Base-by-base conservation (phyloP, 768 basidiomycete genomes). In the Hirschioporus abietinus region DNA sequence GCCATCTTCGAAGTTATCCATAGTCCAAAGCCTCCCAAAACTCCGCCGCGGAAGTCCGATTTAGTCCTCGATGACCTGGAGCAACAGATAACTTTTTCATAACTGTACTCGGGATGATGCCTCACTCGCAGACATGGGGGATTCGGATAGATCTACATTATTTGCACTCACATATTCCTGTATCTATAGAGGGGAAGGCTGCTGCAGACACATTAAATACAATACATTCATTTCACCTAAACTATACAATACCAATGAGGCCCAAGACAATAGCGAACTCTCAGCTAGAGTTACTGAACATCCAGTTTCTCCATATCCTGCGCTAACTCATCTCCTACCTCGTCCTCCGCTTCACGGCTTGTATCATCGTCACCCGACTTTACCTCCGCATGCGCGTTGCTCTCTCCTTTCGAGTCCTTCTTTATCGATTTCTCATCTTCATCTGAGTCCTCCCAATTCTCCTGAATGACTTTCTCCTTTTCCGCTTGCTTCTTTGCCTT, bases 401-500 rank as follows among this genome's bases (percentile, higher is more conserved):
- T 10, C 42, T 52, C 42, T 20, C 15, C 12, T 10, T 52, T 52
- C 42, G 42, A 12, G 2, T 52, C 42, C 20, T 52, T 52, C 42
- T 36, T 36, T 15, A 52, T 10, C 12, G 42, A 12, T 59, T 65
- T 60, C 23, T 71, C 81, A 7, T 75, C 81, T 4, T 86, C 88
- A 12, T 87, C 89, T 7, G 90, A 89, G 63, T 89, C 90, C 52
- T 92, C 92, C 86, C 92, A 94, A 67, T 82, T 86, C 68, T 93
- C 91, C 66, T 84, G 86, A n/a, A 93, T 87, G 59, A 70, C 74
- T 26, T 80, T 79, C n/a, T 77, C 74, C 74, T 84, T 83, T 71
- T 85, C 84, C 67, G 84, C 91, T 74, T 86, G 87, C 71, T 87
- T 82, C 77, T 95, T 94, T 68, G 90, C 90, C 69, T 87, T 89